Evolutionary conservation across 192 early-diverging fungal species (phyloP), one percentile per base, ranked within the genome.

Genomic region (Coemansia sp.): DNA sequence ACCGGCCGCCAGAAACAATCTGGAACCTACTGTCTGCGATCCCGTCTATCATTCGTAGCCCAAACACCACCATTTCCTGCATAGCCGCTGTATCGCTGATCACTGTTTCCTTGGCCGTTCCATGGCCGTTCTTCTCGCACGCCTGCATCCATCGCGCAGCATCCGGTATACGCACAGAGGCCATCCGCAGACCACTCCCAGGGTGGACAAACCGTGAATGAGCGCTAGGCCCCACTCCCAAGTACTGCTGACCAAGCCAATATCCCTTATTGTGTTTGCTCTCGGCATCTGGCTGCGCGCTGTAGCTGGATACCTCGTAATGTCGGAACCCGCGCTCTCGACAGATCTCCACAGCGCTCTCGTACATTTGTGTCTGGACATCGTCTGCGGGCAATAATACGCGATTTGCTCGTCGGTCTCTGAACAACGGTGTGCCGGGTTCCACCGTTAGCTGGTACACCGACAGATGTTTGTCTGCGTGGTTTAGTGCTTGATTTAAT

Each of bases 171-270:
- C 77, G 61, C 31, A 76, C 49, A 6, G 73, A 60, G 48, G 68
- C 45, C 31, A 67, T 3, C 0, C 70, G 70, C 52, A 25, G 34
- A 4, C 71, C 61, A 33, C 57, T 73, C 20, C 0, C 34, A 1
- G 73, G 73, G 29, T 79, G 73, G n/a, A 66, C 60, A 55, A 77
- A 69, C 10, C 84, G 76, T 18, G 85, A 85, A 28, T 87, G 86
- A 3, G 86, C 86, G 40, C 86, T 85, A 8, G 86, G 86, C 0
- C 86, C 86, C 34, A 87, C 70, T 11, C 86, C 86, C 7, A 87
- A 51, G 66, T 83, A 86, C 52, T 86, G 76, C 28, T 68, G 65
- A 42, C 85, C 84, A 25, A 69, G 69, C 86, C 86, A 87, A 60
- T 85, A 86, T 0, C 72, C 72, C 34, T 22, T 64, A 65, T 87